Evolutionary conservation across 768 basidiomycete species (phyloP).

Genomic region (Pulveroboletus sp.): DNA sequence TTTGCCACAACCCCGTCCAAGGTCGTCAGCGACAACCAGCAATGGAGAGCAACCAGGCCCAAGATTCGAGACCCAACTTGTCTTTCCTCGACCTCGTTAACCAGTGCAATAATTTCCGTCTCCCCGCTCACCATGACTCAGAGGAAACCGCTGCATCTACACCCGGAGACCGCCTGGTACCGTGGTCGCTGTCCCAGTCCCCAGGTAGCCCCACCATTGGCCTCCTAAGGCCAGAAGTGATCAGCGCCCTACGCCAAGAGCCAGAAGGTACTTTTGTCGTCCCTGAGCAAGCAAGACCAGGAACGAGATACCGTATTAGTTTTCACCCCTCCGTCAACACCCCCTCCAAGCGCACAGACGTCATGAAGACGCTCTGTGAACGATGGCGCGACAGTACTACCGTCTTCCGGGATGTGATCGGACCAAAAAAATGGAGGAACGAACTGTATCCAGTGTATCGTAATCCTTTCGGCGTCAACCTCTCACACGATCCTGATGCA

Average conservation of each 20-base stretch:
- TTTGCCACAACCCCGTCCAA: background rate
- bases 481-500: slow-evolving; percentile 32
- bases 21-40: background rate
- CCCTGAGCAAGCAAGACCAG: slow-evolving; percentile 26
- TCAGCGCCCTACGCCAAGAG: slow-evolving; percentile 51
- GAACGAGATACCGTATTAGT: slow-evolving; percentile 34
- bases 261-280: slow-evolving; percentile 41
- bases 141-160: slow-evolving; percentile 23
- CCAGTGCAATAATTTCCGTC: slow-evolving; percentile 65
- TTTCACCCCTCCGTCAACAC: slow-evolving; percentile 51
- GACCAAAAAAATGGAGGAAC: slow-evolving; percentile 75
- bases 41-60: slow-evolving; percentile 2
- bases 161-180: slow-evolving; percentile 44
- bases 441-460: slow-evolving; percentile 80
- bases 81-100: slow-evolving; percentile 63
- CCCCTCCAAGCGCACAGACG: slow-evolving; percentile 52
- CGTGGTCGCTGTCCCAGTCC: slow-evolving; percentile 51
- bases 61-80: slow-evolving; percentile 1
- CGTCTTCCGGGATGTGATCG: slow-evolving; percentile 60
- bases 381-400: slow-evolving; percentile 64
- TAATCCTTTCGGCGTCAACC: slow-evolving; percentile 54
- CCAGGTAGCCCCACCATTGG: slow-evolving; percentile 54
- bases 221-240: slow-evolving; percentile 52
- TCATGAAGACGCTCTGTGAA: slow-evolving; percentile 63
- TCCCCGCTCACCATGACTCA: slow-evolving; percentile 27